phyloP scores from a whole-genome alignment of 495 filamentous ascomycete genomes.

The Pyrenopolyporus hunteri region DNA sequence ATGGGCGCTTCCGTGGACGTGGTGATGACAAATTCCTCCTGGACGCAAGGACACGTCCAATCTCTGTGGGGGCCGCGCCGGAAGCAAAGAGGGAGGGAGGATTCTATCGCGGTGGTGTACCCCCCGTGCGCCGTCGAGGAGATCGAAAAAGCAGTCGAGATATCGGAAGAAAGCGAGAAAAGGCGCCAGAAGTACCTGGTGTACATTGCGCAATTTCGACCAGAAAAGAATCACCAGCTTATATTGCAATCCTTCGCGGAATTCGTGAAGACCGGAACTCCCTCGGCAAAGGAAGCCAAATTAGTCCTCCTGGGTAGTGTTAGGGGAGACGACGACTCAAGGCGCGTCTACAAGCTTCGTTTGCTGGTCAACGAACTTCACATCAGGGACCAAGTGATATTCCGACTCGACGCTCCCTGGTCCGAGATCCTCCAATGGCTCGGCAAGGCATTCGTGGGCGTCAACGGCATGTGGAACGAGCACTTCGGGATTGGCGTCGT shows the following conservation, averaged over 20 bases:
- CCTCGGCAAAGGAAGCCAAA: conserved; percentile 60
- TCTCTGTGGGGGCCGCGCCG: conserved; percentile 74
- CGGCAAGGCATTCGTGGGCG: conserved; percentile 73
- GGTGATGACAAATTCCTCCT: conserved; percentile 95
- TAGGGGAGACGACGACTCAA: conserved; percentile 80
- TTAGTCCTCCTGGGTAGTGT: conserved; percentile 89
- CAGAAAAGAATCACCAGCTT: conserved; percentile 92
- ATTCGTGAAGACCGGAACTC: conserved; percentile 57
- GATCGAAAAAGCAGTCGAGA: conserved; percentile 71
- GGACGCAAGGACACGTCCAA: conserved; percentile 87
- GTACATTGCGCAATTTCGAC: conserved; percentile 96
- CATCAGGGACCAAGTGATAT: conserved; percentile 81
- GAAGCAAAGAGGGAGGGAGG: conserved; percentile 47
- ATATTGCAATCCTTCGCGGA: conserved; percentile 82
- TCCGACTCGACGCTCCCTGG: conserved; percentile 89
- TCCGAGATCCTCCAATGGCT: conserved; percentile 81
- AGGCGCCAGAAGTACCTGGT: conserved; percentile 72
- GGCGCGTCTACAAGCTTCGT: conserved; percentile 87
- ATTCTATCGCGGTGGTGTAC: conserved; percentile 73
- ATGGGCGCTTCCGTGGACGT: conserved; percentile 84
- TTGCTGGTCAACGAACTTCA: conserved; percentile 86
- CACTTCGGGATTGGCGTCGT: conserved; percentile 99
- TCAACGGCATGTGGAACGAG: conserved; percentile 99
- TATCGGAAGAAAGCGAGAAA: conserved; percentile 68
- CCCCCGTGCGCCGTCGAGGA: conserved; percentile 90